Conservation (phyloP, 2,329 filamentous ascomycete species). For the Chaetoscypha palmicola region DNA sequence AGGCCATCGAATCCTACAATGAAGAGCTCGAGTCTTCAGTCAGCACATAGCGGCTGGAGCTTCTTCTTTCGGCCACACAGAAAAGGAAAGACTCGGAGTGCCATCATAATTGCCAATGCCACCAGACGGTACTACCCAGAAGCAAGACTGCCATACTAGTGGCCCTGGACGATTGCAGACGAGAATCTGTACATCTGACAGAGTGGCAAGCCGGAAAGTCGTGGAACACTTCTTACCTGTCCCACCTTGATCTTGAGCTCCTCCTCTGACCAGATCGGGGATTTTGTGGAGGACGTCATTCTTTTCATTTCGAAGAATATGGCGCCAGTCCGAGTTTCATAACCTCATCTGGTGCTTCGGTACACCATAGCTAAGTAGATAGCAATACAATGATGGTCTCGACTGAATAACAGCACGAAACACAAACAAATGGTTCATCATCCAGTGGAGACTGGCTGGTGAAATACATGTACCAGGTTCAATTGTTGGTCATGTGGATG, state of each 20-base stretch:
- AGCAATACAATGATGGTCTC: too few species aligned
- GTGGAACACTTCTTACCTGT: conserved; percentile 16
- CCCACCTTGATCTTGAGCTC: conserved; percentile 23
- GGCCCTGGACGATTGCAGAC: not conserved
- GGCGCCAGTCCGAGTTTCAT: too few species aligned
- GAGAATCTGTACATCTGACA: not conserved
- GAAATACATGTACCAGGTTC: too few species aligned
- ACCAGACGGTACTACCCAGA: too few species aligned
- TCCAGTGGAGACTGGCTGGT: too few species aligned
- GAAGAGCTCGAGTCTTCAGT: conserved; percentile 32
- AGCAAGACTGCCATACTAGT: not conserved
- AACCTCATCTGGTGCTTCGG: too few species aligned
- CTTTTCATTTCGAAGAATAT: not conserved
- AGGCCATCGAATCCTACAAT: conserved; percentile 38
- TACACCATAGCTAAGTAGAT: too few species aligned
- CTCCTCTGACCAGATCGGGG: conserved; percentile 18
- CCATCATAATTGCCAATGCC: too few species aligned
- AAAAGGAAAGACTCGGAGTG: too few species aligned
- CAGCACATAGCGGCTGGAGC: not conserved
- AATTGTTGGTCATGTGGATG: too few species aligned
- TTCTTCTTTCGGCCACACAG: not conserved
- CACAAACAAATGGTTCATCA: too few species aligned
- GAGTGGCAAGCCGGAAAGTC: not conserved
- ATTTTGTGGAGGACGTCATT: not conserved
- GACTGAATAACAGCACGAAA: too few species aligned